Evolutionary conservation across 345 rosid species (phyloP).

Genomic region (Triadica sebifera): DNA sequence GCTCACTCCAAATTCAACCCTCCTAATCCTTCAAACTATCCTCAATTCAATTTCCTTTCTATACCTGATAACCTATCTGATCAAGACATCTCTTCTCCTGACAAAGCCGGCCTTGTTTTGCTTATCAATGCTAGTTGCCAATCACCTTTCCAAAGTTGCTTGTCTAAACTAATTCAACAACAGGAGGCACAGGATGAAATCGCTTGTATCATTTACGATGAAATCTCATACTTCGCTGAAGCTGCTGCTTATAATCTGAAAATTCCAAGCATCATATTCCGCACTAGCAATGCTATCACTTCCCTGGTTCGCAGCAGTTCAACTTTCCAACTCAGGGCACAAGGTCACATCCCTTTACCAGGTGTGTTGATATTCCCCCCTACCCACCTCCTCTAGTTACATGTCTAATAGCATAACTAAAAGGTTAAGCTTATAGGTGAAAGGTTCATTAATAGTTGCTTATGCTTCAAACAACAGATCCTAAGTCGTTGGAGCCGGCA

Average conservation of each 20-base stretch:
- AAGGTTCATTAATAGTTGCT: too few relatives aligned
- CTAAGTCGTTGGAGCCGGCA: not conserved
- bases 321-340: conserved; percentile 18
- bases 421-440: too few relatives aligned
- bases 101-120: conserved; percentile 17
- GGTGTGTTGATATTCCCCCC: too few relatives aligned
- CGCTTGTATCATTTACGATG: conserved; percentile 51
- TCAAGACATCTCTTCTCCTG: conserved; percentile 13
- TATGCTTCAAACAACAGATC: not conserved
- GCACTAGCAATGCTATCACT: conserved; percentile 28
- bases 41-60: too few relatives aligned
- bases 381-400: too few relatives aligned
- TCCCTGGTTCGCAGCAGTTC: conserved; percentile 16
- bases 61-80: not conserved
- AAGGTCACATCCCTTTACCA: conserved; percentile 33
- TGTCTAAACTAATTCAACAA: conserved; percentile 18
- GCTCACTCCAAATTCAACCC: conserved; percentile 37
- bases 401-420: too few relatives aligned
- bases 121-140: conserved; percentile 37
- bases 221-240: conserved; percentile 39
- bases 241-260: conserved; percentile 37
- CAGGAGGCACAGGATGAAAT: conserved; percentile 6
- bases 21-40: conserved; percentile 31
- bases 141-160: conserved; percentile 30
- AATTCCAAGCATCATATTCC: conserved; percentile 43